Conservation (phyloP, 169 alveolate genomes). For the Plasmodium vivax region DNA sequence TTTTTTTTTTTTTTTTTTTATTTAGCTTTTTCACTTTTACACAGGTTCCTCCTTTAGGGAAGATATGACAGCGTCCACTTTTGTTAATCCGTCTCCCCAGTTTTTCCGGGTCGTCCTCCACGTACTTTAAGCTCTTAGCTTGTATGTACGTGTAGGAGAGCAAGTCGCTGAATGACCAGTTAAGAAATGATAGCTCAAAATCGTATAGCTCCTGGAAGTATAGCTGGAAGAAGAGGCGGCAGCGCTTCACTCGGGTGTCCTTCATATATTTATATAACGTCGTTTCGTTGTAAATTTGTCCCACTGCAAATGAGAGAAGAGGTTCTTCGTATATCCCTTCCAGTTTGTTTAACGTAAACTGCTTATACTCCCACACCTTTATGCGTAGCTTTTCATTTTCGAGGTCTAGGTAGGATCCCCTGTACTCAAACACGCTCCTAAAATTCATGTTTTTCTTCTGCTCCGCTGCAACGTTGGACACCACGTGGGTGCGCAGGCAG, state of each 20-base stretch:
- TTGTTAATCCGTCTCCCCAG: conserved; percentile 5
- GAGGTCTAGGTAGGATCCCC: conserved; percentile 88
- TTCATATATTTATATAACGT: conserved; percentile 80
- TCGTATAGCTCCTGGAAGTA: conserved; percentile 85
- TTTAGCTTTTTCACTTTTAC: not conserved
- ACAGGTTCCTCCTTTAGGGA: conserved; percentile 3
- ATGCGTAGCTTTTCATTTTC: conserved; percentile 86
- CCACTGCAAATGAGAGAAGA: conserved; percentile 81
- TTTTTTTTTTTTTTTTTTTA: conserved; percentile 52
- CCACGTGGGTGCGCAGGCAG: conserved; percentile 86
- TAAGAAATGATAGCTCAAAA: conserved; percentile 81
- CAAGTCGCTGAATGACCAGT: conserved; percentile 76
- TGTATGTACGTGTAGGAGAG: conserved; percentile 71
- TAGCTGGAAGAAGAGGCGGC: conserved; percentile 80
- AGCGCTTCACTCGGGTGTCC: conserved; percentile 76
- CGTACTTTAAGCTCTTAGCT: conserved; percentile 45
- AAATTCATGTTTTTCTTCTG: conserved; percentile 83
- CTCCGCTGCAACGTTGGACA: conserved; percentile 82
- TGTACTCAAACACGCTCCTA: conserved; percentile 84
- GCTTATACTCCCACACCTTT: conserved; percentile 87
- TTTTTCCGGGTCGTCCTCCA: conserved; percentile 11
- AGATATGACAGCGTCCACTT: not conserved
- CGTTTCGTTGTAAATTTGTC: conserved; percentile 80
- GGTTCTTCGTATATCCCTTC: conserved; percentile 86
- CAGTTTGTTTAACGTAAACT: conserved; percentile 82